Base-by-base conservation (phyloP, 106 monocot genomes). In the Phalaenopsis equestris region DNA sequence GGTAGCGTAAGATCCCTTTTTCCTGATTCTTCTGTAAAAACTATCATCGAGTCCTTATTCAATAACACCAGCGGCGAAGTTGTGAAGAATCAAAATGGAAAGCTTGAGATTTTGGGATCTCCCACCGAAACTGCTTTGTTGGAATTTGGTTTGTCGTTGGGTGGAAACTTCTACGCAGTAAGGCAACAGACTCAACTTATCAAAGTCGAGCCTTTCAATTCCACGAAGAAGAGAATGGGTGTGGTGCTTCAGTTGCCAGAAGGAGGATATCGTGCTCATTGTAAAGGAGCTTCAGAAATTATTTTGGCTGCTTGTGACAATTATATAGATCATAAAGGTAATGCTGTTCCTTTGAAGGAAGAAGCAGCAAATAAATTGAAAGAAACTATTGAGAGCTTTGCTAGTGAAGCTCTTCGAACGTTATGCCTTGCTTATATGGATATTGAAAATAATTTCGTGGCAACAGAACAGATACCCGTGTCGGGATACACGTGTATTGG, bases 211-310 rank as follows among this genome's bases (percentile, higher is more conserved):
- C 82, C 82, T 17, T 82, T 82, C 38, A 82, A 82, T 78, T 82
- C 82, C 36, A 37, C 38, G 9, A 82, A 82, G 52, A 82, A 82
- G 82, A 67, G 68, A 42, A 82, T 82, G 82, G 77, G 49, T n/a
- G 82, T 82, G 0, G 55, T 82, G 1, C 38, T 82, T 38, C 77
- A 77, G 67, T 43, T 82, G 5, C 41, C 82, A 0, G 82, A 55
- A 42, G 82, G 82, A 77, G 82, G 77, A 78, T 70, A 67, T 41
- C 77, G 82, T 19, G 82, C 77, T 19, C 77, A 77, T 61, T 77
- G 67, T 55, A 82, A 82, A 82, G 82, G 82, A 21, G 82, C 82
- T 23, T 82, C 82, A 41, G 82, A 82, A 70, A 77, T 82, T 8
- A 55, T 82, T 70, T 82, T 82, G 55, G 77, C 47, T 41, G 70